Conservation (phyloP, 1,284 basidiomycete species). For the Boletellus dicymbophilus region DNA sequence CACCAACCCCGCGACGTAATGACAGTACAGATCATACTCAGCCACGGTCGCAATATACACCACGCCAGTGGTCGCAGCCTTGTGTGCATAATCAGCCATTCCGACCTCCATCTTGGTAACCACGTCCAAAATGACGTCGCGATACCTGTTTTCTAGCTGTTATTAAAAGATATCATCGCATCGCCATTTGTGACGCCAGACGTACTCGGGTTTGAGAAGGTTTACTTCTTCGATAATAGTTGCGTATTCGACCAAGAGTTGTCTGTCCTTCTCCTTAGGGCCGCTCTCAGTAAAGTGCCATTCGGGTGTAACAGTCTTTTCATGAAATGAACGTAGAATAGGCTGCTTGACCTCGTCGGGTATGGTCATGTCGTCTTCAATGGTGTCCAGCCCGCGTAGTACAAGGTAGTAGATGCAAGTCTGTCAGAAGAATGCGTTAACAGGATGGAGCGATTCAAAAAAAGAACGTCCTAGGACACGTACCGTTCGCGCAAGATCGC, state of each 20-base stretch:
- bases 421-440: slow-evolving; percentile 40
- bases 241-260: slow-evolving; percentile 87
- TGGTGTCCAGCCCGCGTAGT: slow-evolving; percentile 90
- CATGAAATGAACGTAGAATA: slow-evolving; percentile 83
- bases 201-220: slow-evolving; percentile 64
- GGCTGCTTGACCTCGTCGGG: slow-evolving; percentile 87
- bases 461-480: slow-evolving; percentile 37
- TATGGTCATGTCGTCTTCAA: slow-evolving; percentile 99
- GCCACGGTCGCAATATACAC: slow-evolving; percentile 74
- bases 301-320: slow-evolving; percentile 79
- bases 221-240: slow-evolving; percentile 85
- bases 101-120: slow-evolving; percentile 87
- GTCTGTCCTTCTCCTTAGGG: slow-evolving; percentile 89
- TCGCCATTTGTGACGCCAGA: slow-evolving; percentile 6
- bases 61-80: slow-evolving; percentile 69
- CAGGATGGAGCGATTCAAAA: background rate
- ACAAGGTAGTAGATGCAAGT: slow-evolving; percentile 97
- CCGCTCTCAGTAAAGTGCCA: slow-evolving; percentile 89
- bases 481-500: slow-evolving; percentile 90
- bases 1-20: slow-evolving; percentile 98
- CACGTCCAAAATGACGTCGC: slow-evolving; percentile 83
- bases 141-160: slow-evolving; percentile 55
- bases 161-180: background rate
- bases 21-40: slow-evolving; percentile 98
- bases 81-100: slow-evolving; percentile 95